Evolutionary conservation across 306 rosid genomes (phyloP), one percentile per base, ranked within the genome.

Genomic region (Datisca glomerata): DNA sequence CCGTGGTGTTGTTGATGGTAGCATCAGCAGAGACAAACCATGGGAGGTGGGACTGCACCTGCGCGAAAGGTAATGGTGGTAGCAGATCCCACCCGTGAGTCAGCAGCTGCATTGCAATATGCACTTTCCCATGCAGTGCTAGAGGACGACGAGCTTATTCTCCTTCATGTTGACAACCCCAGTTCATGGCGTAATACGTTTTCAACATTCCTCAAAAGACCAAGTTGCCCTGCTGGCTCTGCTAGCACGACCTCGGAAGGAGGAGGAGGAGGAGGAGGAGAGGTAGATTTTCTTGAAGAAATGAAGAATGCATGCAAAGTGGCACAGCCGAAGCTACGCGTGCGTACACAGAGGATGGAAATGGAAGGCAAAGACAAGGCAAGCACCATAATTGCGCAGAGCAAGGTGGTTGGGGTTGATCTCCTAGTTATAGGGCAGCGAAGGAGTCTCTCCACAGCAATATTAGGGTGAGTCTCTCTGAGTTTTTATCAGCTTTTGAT

Each of bases 61-160:
- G 19, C 71, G 1, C 50, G 73, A 6, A 77, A 68, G 55, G 64
- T 85, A 4, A 74, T 85, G 85, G 85, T 80, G 14, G 82, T 78
- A 4, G 80, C 84, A 0, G 93, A 85, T 11, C 85, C 89, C 3
- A 74, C 78, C 3, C 56, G 81, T 5, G 96, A 85, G 34, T 80
- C 93, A 9, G 75, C 85, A 0, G 71, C 69, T 1, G 96, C 89
- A 6, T 50, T 80, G 1, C 89, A 85, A 42, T 85, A 80, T 27
- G 74, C 89, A 6, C 70, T 85, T 4, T 69, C 72, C 0, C 75
- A 85, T 37, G 78, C 73, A 0, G 52, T 80, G 2, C 6, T 67
- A 8, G 85, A 77, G 18, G 65, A 75, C 16, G 93, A 85, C n/a
- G 85, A 80, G 51, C 41, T 85, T 71, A 70, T 85, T 36, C 78